Evolutionary conservation across 331 rosid genomes (phyloP), one percentile per base, ranked within the genome.

Genomic region (Phaseolus coccineus): DNA sequence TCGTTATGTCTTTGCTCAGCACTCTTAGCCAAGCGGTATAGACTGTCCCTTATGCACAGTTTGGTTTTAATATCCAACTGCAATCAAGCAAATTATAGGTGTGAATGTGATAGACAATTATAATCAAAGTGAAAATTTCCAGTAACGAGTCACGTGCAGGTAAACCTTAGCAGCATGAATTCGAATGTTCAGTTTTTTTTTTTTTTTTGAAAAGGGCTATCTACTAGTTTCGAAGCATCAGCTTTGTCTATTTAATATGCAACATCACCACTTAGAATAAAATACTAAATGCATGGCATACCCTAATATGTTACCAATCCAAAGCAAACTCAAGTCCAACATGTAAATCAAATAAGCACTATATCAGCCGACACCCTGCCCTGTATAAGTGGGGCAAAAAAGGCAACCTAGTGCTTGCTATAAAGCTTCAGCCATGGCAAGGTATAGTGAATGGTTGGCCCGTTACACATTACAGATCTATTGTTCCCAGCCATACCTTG

Each of bases 11-110:
- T 91, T 86, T 85, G 93, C 65, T 89, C 94, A 0, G 97, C 96
- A 88, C 97, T 93, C 88, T 87, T 91, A 62, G 97, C 96, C 87
- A 93, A 85, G 58, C 97, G 97, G 88, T 91, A 93, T 56, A 93
- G 78, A 87, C 97, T 90, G 67, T 93, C 97, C 84, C 96, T 85
- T 85, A 93, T 87, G 90, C 96, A 93, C 59, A 93, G 78, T 80
- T 93, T 93, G 46, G 94, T 93, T 85, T 83, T 84, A 76, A 91
- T 83, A 88, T 93, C 97, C 93, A 93, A 80, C 97, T 93, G 84
- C 82, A 81, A 30, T 73, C 84, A 76, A 81, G 76, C 66, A 78
- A 78, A 57, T 69, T 70, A 52, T 44, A 51, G 22, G 57, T 25
- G 39, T 35, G 39, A 19, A 35, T 35, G 39, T 2, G 61, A 51